A percentile compares a stretch with the other conserved stretches of the same genome.
Evolutionary conservation across 345 rosid species (phyloP).

Genomic region (Sonneratia alba): DNA sequence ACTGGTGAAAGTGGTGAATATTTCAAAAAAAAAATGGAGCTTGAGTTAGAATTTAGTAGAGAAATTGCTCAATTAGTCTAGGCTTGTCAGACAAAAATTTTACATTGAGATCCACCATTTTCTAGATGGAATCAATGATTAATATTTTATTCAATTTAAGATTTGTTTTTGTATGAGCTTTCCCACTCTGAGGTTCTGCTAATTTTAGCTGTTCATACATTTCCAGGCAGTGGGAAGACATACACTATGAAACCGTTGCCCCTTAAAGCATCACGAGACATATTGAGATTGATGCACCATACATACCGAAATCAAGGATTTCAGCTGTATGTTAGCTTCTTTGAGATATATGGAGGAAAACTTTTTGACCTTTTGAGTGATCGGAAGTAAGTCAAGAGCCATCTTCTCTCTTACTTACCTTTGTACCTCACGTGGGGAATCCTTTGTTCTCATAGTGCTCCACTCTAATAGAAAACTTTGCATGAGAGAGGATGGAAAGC

Average conservation of each 20-base stretch:
- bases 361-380: constrained; percentile 86
- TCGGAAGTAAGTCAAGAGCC: constrained; percentile 56
- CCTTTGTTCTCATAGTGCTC: constrained; percentile 7
- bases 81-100: neutral
- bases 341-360: constrained; percentile 95
- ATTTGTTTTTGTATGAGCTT: too few species aligned
- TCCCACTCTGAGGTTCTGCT: neutral
- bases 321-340: constrained; percentile 87
- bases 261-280: constrained; percentile 85
- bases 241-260: constrained; percentile 97
- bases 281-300: constrained; percentile 93
- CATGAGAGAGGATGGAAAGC: constrained; percentile 99
- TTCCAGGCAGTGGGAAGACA: constrained; percentile 94
- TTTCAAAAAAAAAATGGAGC: neutral
- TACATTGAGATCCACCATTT: neutral
- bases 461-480: constrained; percentile 57
- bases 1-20: neutral
- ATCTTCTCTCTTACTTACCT: constrained; percentile 4
- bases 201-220: neutral
- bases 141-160: too few species aligned
- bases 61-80: neutral
- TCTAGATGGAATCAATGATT: too few species aligned
- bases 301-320: constrained; percentile 90
- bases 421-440: neutral
- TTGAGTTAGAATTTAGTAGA: neutral